phyloP scores from a whole-genome alignment of 2,329 filamentous ascomycete species.

The Sporothrix globosa region DNA sequence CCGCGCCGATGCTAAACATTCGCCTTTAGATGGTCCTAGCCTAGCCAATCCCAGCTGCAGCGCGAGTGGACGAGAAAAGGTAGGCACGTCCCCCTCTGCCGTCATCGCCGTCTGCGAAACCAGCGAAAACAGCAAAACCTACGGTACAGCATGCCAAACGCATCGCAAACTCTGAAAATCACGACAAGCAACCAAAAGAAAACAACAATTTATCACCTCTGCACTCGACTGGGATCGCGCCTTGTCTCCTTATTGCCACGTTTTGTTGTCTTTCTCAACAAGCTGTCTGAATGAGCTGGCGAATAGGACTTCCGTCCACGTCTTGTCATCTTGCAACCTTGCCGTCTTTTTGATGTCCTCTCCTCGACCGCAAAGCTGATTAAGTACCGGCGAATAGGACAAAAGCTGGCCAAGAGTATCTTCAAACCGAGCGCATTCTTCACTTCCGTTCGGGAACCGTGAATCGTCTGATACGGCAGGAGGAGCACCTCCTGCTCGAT shows the following conservation, averaged over 20 bases:
- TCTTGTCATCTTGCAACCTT: not conserved
- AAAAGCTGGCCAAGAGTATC: not conserved
- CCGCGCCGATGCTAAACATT: conserved; percentile 2
- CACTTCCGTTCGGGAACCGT: not conserved
- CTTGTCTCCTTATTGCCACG: not conserved
- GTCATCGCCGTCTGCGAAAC: conserved; percentile 13
- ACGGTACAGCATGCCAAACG: not conserved
- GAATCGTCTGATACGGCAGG: not conserved
- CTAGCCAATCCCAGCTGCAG: conserved; percentile 18
- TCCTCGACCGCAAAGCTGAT: not conserved
- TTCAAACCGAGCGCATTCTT: not conserved
- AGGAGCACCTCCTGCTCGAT: not conserved
- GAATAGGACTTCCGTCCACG: not conserved
- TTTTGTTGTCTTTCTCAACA: not conserved
- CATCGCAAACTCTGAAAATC: not conserved
- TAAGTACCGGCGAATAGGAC: not conserved
- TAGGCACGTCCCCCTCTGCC: conserved; percentile 4
- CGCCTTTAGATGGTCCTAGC: not conserved
- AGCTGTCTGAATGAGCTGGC: not conserved
- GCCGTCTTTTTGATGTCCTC: not conserved
- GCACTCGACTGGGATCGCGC: not conserved
- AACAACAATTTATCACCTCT: not conserved
- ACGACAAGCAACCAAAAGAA: not conserved
- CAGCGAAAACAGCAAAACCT: not conserved
- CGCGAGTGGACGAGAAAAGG: not conserved